Base-by-base conservation (phyloP, 768 basidiomycete genomes). In the Crucibulum laeve region DNA sequence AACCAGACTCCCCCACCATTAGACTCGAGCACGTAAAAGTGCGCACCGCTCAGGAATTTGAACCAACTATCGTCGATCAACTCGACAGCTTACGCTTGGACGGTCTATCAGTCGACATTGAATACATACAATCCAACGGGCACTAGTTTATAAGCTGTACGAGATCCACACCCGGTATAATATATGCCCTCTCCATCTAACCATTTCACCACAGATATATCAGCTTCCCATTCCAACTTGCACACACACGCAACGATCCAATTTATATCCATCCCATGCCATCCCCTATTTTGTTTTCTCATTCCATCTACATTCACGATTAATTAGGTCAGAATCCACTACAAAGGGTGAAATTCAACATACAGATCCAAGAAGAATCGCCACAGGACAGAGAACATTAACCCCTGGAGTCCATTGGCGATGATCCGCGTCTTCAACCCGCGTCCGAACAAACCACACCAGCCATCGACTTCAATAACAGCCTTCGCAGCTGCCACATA, bases 301-400 rank as follows among this genome's bases (percentile, higher is more conserved):
- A 45, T 64, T 58, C 51, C 44, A 51, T 42, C 53, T 55, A 48
- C 38, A 44, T 41, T 37, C 30, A 10, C 19, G 19, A n/a, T 37
- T 37, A n/a, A 37, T n/a, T 19, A n/a, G 19, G 19, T 21, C 10
- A 37, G 14, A 21, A n/a, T 37, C 35, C 24, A 23, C 26, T 24
- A 22, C 40, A 43, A 48, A 26, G 22, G 32, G 19, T 4, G 23
- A 39, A 30, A 35, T 37, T 36, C 17, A 22, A 77, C 87, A 65
- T 57, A 94, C 90, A 94, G 41, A 64, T 97, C 91, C 68, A 87
- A 66, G 57, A 98, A 95, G 48, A 88, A 63, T 55, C 82, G 87
- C 95, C 95, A 98, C 10, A 98, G 70, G 4, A 97, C 71, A 5
- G 84, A 81, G 65, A 97, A 98, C 77, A 96, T 80, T 35, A 97